Conservation (phyloP, 2,329 filamentous ascomycete species). For the Scleromitrula shiraiana region DNA sequence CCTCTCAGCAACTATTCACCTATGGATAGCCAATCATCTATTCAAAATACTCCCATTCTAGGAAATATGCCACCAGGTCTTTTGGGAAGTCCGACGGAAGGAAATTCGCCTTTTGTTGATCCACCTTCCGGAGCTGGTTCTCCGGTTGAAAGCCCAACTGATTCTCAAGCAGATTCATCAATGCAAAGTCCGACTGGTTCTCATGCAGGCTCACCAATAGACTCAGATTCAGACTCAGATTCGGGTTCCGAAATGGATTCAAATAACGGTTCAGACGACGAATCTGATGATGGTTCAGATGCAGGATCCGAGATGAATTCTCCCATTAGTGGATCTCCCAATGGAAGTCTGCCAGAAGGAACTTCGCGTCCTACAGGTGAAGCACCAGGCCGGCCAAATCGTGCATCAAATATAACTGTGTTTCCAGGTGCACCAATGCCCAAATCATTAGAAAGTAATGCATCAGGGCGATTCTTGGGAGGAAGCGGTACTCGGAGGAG, state of each 20-base stretch:
- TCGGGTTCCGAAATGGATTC: too few species aligned
- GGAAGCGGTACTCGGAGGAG: too few species aligned
- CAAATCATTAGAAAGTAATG: too few species aligned
- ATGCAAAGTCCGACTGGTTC: too few species aligned
- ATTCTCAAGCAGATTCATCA: too few species aligned
- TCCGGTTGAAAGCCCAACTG: too few species aligned
- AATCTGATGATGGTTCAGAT: too few species aligned
- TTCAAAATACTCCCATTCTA: not conserved
- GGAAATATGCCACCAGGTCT: not conserved
- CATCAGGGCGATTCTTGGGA: too few species aligned
- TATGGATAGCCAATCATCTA: too few species aligned
- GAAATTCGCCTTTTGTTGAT: not conserved
- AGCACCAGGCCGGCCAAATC: not conserved
- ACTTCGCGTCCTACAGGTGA: not conserved
- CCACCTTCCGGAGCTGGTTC: not conserved
- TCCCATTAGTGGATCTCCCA: not conserved
- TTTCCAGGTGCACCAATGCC: too few species aligned
- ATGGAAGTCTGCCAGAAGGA: not conserved
- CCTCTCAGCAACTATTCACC: not conserved
- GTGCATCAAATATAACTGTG: too few species aligned
- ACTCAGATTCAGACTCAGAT: not conserved
- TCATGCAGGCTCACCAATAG: not conserved
- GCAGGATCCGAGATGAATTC: not conserved
- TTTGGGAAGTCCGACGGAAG: not conserved
- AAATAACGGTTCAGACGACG: too few species aligned